These are phyloP conservation scores for Apiotrichum montevideense DNA, from an alignment of 1,284 basidiomycete genomes.

Conservation along the genomic window DNA sequence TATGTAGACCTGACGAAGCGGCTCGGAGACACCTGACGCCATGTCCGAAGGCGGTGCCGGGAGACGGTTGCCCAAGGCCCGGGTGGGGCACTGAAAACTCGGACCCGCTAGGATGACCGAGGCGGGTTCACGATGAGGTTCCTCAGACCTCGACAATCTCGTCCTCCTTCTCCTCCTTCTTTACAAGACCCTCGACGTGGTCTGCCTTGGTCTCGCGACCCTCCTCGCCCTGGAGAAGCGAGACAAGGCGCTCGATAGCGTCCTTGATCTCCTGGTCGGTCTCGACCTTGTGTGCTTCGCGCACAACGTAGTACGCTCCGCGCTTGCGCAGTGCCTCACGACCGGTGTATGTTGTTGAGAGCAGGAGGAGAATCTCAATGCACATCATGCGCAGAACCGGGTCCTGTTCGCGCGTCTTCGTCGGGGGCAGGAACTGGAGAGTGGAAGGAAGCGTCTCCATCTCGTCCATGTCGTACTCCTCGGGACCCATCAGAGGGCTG, in stretches of 20 bases:
- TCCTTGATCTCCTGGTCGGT: constrained; percentile 64
- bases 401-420: constrained; percentile 80
- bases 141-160: constrained; percentile 30
- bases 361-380: constrained; percentile 79
- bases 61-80: too few species aligned
- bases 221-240: constrained; percentile 66
- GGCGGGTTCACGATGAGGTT: too few species aligned
- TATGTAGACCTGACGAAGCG: too few species aligned
- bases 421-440: constrained; percentile 79
- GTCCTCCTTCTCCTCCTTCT: constrained; percentile 34
- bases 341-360: constrained; percentile 83
- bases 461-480: constrained; percentile 87
- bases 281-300: constrained; percentile 74
- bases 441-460: constrained; percentile 81
- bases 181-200: constrained; percentile 53
- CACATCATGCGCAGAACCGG: constrained; percentile 71
- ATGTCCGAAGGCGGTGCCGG: too few species aligned
- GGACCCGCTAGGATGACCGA: too few species aligned
- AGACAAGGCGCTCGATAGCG: constrained; percentile 66
- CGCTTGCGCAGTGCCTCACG: constrained; percentile 71
- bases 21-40: too few species aligned
- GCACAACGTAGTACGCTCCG: constrained; percentile 82
- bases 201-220: constrained; percentile 51
- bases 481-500: constrained; percentile 85
- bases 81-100: too few species aligned